phyloP scores from a whole-genome alignment of 1,284 basidiomycete species.

The Tilletiaria anomala region DNA sequence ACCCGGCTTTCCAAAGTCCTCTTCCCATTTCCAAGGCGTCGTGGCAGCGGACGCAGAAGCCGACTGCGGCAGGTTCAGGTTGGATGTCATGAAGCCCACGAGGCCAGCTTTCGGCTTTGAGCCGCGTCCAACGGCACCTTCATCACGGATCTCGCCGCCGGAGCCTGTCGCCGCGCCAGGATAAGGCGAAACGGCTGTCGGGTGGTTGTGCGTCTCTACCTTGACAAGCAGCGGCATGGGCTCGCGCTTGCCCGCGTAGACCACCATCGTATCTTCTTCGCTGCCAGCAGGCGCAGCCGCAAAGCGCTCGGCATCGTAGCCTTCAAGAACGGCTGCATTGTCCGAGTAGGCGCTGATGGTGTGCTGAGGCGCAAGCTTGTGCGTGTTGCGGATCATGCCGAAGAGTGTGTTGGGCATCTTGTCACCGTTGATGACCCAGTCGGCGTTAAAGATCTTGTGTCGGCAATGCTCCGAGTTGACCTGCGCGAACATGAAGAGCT shows the following conservation, averaged over 20 bases:
- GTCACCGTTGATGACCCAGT: constrained; percentile 73
- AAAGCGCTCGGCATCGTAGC: constrained; percentile 63
- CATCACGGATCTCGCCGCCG: constrained; percentile 94
- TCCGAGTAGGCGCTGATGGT: constrained; percentile 96
- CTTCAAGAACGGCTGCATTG: constrained; percentile 87
- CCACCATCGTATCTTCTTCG: neutral
- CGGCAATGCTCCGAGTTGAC: constrained; percentile 99
- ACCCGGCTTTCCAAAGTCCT: constrained; percentile 57
- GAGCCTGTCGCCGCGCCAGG: constrained; percentile 95
- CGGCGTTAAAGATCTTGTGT: constrained; percentile 98
- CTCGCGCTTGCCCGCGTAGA: constrained; percentile 24
- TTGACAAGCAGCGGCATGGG: constrained; percentile 85
- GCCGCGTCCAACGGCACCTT: constrained; percentile 85
- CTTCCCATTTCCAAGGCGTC: constrained; percentile 24
- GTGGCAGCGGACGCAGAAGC: too few relatives aligned
- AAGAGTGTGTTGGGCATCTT: constrained; percentile 68
- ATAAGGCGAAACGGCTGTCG: constrained; percentile 93
- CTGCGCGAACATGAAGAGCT: constrained; percentile 99
- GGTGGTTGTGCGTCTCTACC: constrained; percentile 98
- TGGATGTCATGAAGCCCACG: constrained; percentile 84
- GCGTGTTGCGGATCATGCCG: constrained; percentile 95
- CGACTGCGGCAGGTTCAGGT: constrained; percentile 53
- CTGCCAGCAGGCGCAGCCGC: constrained; percentile 46
- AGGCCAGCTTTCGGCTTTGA: constrained; percentile 94
- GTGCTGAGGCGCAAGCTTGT: constrained; percentile 52